Base-by-base conservation (phyloP, 257 asterid genomes). In the Solanum ahanhuiri region DNA sequence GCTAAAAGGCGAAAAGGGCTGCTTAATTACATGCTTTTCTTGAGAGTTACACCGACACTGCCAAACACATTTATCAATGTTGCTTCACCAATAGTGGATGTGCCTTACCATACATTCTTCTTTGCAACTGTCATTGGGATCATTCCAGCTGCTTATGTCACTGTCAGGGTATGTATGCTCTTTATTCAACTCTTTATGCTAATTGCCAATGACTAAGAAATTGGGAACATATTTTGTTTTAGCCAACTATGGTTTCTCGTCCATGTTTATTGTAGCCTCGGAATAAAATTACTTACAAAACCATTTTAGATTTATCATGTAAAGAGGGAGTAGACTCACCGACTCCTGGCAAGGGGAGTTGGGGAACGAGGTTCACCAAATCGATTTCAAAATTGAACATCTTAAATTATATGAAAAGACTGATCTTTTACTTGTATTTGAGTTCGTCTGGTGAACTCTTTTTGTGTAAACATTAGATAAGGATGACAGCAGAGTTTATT, bases 81-180 rank as follows among this genome's bases (percentile, higher is more conserved):
- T 20, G 99, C 99, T 90, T 96, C 99, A 9, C 99, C 99, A 35
- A 96, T 96, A 73, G 98, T 95, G 15, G 98, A 94, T 58, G 94
- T 96, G 87, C 99, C 99, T 77, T 96, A 89, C 91, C 98, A 92
- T 89, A 94, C 85, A 14, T 96, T 96, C 97, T 90, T 96, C 87
- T 77, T 96, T 91, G 99, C 93, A 15, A 96, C 99, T 28, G 88
- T 93, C 89, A 92, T 96, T 86, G 98, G 99, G 82, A 85, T 96
- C 90, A 93, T 93, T 86, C 99, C 99, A 73, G 99, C 98, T 33
- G 96, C 99, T 86, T 96, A 91, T 60, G 94, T 96, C 82, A 96
- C 99, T 34, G 99, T 96, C 90, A 87, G 94, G 98, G 99, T 96
- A 93, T 67, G 51, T 9, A 18, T 86, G 75, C 90, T 88, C 87